Evolutionary conservation across 2,329 filamentous ascomycete species (phyloP).

Genomic region (Apiospora pterosperma): DNA sequence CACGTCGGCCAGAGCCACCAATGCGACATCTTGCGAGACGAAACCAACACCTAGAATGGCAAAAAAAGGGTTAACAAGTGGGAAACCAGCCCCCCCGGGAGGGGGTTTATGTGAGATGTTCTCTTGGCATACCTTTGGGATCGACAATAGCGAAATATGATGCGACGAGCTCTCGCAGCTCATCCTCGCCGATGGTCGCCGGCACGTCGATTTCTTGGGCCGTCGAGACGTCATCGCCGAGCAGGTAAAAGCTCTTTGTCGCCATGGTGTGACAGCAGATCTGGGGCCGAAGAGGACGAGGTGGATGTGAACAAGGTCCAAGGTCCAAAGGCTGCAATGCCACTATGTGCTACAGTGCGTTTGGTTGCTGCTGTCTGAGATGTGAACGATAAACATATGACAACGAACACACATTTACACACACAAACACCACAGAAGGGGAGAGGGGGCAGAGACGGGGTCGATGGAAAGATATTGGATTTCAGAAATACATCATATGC

Average conservation of each 20-base stretch:
- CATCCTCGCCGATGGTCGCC: slow-evolving; percentile 30
- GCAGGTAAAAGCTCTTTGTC: slow-evolving; percentile 37
- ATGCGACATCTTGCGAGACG: slow-evolving; percentile 23
- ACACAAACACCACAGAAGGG: not conserved
- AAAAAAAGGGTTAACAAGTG: not conserved
- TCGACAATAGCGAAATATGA: slow-evolving; percentile 42
- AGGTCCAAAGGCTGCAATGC: not conserved
- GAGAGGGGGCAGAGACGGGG: not conserved
- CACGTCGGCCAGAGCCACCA: slow-evolving; percentile 33
- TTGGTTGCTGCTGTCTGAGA: not conserved
- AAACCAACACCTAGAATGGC: slow-evolving; percentile 34
- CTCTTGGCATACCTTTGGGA: slow-evolving; percentile 27
- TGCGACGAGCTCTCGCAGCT: slow-evolving; percentile 35
- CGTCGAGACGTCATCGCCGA: slow-evolving; percentile 35
- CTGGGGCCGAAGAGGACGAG: not conserved
- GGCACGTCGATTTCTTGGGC: slow-evolving; percentile 35
- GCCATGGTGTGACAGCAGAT: slow-evolving; percentile 23
- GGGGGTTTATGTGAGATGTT: slow-evolving; percentile 4
- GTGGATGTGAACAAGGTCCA: not conserved
- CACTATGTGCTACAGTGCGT: not conserved
- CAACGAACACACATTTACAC: not conserved
- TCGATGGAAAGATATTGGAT: not conserved
- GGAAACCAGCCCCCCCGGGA: not conserved
- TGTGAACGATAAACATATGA: not conserved
- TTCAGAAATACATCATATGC: too few species aligned